phyloP scores from a whole-genome alignment of 2,329 filamentous ascomycete genomes.

The Alternaria incomplexa region DNA sequence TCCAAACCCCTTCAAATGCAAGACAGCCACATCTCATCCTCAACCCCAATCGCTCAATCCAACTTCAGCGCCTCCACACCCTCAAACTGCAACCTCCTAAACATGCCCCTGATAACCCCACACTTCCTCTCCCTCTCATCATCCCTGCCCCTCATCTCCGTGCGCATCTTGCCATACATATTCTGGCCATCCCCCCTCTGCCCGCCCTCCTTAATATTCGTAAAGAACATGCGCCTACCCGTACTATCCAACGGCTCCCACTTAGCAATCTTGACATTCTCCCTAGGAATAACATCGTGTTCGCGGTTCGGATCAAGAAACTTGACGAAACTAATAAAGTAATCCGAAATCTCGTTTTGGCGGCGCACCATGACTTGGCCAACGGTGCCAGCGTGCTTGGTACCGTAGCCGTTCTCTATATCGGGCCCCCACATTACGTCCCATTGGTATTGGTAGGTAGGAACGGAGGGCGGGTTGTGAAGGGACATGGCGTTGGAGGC shows the following conservation, averaged over 20 bases:
- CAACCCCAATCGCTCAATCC: background rate
- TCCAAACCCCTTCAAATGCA: constrained; percentile 1
- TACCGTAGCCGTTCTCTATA: constrained; percentile 40
- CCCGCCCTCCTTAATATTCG: constrained; percentile 35
- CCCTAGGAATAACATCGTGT: constrained; percentile 5
- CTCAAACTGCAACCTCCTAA: constrained; percentile 36
- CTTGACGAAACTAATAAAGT: constrained; percentile 44
- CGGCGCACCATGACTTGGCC: constrained; percentile 41
- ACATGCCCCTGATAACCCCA: constrained; percentile 24
- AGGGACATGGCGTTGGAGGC: constrained; percentile 39
- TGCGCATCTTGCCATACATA: constrained; percentile 29
- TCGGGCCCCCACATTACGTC: constrained; percentile 41
- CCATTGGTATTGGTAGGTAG: constrained; percentile 44
- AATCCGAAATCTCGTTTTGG: constrained; percentile 37
- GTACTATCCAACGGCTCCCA: constrained; percentile 33
- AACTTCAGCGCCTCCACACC: constrained; percentile 23
- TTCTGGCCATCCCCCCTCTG: constrained; percentile 28
- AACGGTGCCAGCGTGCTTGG: constrained; percentile 42
- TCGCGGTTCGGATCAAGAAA: constrained; percentile 40
- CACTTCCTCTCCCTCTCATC: constrained; percentile 27
- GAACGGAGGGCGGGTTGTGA: constrained; percentile 32
- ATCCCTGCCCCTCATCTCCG: constrained; percentile 30
- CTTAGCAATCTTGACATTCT: constrained; percentile 7
- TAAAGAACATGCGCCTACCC: constrained; percentile 36
- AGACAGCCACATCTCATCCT: background rate